Evolutionary conservation across 2,329 filamentous ascomycete species (phyloP), one percentile per base, ranked within the genome.

Genomic region (Plectosphaerella plurivora): DNA sequence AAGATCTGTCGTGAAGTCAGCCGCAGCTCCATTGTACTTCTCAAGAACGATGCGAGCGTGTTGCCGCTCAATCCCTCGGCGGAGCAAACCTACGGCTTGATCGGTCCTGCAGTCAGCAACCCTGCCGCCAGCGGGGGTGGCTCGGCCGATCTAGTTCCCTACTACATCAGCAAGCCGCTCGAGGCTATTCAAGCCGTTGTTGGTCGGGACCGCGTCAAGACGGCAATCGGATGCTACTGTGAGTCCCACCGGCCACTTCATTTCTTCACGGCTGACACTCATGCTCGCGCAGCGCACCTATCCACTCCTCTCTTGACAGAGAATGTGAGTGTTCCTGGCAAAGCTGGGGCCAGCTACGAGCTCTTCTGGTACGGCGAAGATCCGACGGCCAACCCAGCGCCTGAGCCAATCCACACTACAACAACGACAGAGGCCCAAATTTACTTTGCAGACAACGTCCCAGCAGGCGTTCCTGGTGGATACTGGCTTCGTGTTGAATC

Each of bases 71-170:
- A 36, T 14, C 8, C 33, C 10, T 10, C 28, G 2, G 45, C 24
- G n/a, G 20, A 47, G n/a, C 45, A 52, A 33, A 20, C 33, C 6
- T 39, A 39, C 14, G 45, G 24, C 2, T 20, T 47, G 24, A 47
- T 47, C 28, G 45, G 45, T 14, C 55, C 57, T 2, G 56, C 57
- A 15, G 58, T 59, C 10, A 51, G 51, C 35, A 49, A 45, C 4
- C 55, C 59, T 4, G 57, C 58, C 7, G 55, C 57, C 3, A 52
- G 55, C 11, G 61, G 60, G 15, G 56, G 57, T 10, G 62, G 62
- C 14, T 63, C 59, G 28, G 61, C 62, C 4, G 50, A 49, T 22
- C 56, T 60, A 18, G 52, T 56, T 24, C 60, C 60, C 1, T 56
- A 61, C 41, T 60, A 60, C 49, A 47, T 54, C 28, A 57, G 56